phyloP scores from a whole-genome alignment of 257 asterid species.

The Avicennia marina region DNA sequence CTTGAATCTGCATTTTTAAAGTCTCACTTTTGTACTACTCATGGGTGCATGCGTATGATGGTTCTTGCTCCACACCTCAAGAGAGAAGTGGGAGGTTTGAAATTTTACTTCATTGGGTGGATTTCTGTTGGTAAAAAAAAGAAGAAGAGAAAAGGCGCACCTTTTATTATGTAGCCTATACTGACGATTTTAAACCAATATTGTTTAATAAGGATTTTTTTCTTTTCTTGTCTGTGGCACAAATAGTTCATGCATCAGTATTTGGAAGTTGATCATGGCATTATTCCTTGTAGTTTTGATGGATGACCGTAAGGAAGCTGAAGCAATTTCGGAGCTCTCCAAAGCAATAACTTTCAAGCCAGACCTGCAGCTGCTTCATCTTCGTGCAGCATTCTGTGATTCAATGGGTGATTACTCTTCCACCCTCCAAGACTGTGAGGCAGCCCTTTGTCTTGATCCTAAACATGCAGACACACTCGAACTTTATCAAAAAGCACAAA shows the following conservation, averaged over 20 bases:
- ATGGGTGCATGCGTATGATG: too few species aligned
- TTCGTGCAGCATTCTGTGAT: constrained; percentile 91
- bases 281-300: constrained; percentile 50
- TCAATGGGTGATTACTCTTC: constrained; percentile 58
- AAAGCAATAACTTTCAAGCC: constrained; percentile 80
- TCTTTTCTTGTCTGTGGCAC: neutral
- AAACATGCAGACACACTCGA: constrained; percentile 63
- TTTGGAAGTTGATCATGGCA: neutral
- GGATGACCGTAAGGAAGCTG: constrained; percentile 90
- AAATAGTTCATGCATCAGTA: neutral
- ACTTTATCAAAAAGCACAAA: constrained; percentile 52
- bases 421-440: constrained; percentile 79
- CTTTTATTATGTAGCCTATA: too few species aligned
- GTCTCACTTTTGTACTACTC: too few species aligned
- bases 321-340: constrained; percentile 78
- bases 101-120: too few species aligned
- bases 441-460: constrained; percentile 86
- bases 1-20: too few species aligned
- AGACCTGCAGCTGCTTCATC: constrained; percentile 82
- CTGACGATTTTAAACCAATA: too few species aligned
- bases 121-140: too few species aligned
- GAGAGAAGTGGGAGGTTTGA: too few species aligned
- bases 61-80: too few species aligned
- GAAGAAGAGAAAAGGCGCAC: too few species aligned
- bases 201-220: neutral